phyloP scores from a whole-genome alignment of 345 rosid species.

The Noccaea bulbosa region DNA sequence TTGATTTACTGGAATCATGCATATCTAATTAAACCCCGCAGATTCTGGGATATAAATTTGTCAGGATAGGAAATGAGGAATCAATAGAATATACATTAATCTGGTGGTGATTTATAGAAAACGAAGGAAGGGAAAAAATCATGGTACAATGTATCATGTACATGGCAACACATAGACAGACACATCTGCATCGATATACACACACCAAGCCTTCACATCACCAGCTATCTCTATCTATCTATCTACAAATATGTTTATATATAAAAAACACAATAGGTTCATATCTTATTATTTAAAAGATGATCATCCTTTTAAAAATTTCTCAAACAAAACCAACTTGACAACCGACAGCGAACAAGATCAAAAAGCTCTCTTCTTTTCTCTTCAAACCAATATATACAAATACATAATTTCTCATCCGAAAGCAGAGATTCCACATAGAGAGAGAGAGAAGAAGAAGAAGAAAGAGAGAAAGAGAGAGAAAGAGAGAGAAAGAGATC shows the following conservation, averaged over 20 bases:
- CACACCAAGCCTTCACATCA: slow-evolving; percentile 39
- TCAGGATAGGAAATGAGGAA: not conserved
- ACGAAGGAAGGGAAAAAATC: slow-evolving; percentile 29
- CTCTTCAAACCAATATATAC: slow-evolving; percentile 21
- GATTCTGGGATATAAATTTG: slow-evolving; percentile 3
- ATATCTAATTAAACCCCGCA: not conserved
- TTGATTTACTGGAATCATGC: not conserved
- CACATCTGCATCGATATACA: slow-evolving; percentile 10
- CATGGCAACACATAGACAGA: slow-evolving; percentile 16
- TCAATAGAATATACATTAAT: not conserved
- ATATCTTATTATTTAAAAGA: slow-evolving; percentile 29
- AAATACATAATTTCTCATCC: slow-evolving; percentile 12
- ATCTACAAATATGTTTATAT: slow-evolving; percentile 17
- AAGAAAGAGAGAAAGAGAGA: not conserved
- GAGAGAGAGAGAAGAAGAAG: not conserved
- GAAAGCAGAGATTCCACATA: not conserved
- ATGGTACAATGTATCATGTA: slow-evolving; percentile 29
- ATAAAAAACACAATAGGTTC: slow-evolving; percentile 25
- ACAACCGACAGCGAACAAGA: slow-evolving; percentile 45
- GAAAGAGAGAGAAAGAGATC: not conserved
- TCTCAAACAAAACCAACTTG: slow-evolving; percentile 58
- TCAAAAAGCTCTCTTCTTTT: slow-evolving; percentile 37
- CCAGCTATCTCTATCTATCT: slow-evolving; percentile 40
- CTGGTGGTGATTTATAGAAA: not conserved
- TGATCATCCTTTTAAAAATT: slow-evolving; percentile 15